A percentile compares a stretch with the other conserved stretches of the same genome.
Conservation (phyloP, 139 green algal species). For the Chlorella sorokiniana region DNA sequence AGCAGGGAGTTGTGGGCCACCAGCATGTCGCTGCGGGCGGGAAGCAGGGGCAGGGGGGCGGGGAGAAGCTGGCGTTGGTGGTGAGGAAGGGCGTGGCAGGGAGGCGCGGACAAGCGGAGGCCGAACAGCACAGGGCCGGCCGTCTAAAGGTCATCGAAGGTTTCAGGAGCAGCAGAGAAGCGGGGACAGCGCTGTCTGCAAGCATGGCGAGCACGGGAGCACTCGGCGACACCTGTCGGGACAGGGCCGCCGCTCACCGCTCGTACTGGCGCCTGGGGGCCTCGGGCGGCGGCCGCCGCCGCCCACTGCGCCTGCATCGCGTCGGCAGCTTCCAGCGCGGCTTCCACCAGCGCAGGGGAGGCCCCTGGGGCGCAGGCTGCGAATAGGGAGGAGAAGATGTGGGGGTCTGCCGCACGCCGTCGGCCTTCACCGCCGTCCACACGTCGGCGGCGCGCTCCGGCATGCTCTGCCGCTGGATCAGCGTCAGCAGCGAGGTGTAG, state of each 20-base stretch:
- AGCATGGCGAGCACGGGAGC: not conserved
- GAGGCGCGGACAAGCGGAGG: too few species aligned
- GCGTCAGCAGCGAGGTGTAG: conserved; percentile 27
- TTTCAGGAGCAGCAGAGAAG: too few species aligned
- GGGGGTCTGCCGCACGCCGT: conserved; percentile 36
- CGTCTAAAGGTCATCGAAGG: too few species aligned
- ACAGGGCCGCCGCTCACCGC: not conserved
- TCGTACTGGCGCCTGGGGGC: not conserved
- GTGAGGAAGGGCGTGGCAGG: not conserved
- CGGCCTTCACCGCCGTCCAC: conserved; percentile 28
- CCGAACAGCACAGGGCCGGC: too few species aligned
- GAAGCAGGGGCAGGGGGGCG: too few species aligned
- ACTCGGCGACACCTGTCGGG: not conserved
- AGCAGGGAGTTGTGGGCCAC: conserved; percentile 62
- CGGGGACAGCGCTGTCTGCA: too few species aligned
- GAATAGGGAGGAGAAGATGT: conserved; percentile 58
- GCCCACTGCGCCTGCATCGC: conserved; percentile 34
- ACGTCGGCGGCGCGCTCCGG: conserved; percentile 17
- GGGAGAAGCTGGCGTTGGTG: not conserved
- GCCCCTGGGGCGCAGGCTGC: conserved; percentile 35
- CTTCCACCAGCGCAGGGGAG: conserved; percentile 45
- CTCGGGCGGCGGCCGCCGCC: not conserved
- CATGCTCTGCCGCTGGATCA: conserved; percentile 24
- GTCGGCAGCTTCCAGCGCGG: conserved; percentile 34
- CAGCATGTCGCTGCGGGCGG: conserved; percentile 32